Evolutionary conservation across 148 eudicot genomes (phyloP).

Genomic region (Spergularia marina): DNA sequence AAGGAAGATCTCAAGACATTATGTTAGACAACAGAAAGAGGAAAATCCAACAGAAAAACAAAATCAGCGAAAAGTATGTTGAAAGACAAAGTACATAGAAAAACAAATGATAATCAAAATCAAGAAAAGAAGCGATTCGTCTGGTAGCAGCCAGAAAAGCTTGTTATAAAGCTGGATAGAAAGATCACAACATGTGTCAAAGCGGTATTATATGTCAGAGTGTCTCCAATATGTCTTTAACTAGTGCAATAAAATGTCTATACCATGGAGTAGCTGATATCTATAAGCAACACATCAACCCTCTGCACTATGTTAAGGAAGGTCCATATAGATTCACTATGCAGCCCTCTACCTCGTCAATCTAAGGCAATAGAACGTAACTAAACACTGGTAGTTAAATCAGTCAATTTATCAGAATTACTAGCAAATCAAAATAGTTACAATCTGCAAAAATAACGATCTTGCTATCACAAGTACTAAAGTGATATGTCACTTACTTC

Average conservation of each 20-base stretch:
- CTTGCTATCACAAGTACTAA: background rate
- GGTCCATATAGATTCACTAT: background rate
- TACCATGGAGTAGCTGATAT: background rate
- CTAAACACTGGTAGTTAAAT: background rate
- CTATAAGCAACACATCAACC: background rate
- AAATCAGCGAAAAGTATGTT: background rate
- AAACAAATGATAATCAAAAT: too few relatives aligned
- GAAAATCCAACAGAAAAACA: background rate
- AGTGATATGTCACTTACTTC: constrained; percentile 45
- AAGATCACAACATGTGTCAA: too few relatives aligned
- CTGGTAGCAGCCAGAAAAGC: too few relatives aligned
- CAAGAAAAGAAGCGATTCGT: too few relatives aligned
- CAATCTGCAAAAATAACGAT: background rate
- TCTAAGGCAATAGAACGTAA: background rate
- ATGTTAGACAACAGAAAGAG: background rate
- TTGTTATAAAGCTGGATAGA: too few relatives aligned
- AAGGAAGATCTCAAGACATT: background rate
- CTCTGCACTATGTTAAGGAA: background rate
- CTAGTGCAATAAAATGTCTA: background rate
- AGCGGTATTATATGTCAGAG: too few relatives aligned
- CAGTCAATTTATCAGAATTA: background rate
- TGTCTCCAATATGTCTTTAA: too few relatives aligned
- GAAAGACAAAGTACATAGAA: background rate
- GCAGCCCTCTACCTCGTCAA: background rate
- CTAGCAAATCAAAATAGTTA: background rate